These are phyloP conservation scores for Fusarium pseudonygamai DNA, from an alignment of 2,329 filamentous ascomycete genomes.

Conservation along the genomic window DNA sequence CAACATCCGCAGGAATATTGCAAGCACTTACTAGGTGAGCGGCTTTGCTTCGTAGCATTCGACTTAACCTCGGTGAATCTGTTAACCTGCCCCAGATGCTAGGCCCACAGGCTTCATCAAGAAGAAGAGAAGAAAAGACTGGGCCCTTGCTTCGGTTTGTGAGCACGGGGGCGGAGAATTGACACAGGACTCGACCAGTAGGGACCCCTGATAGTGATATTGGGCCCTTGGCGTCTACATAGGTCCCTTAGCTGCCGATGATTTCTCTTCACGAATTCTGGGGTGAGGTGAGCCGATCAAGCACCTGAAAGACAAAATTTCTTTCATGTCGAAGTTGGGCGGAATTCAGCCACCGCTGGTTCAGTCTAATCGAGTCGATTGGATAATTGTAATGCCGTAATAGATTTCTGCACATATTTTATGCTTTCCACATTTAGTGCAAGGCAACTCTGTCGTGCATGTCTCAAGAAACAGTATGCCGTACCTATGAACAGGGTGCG, in stretches of 20 bases:
- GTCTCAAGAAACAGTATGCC: neutral
- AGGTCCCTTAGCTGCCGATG: constrained; percentile 22
- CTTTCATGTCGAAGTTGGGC: constrained; percentile 7
- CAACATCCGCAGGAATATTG: neutral
- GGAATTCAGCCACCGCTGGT: constrained; percentile 13
- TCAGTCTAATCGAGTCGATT: neutral
- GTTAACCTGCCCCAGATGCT: constrained; percentile 17
- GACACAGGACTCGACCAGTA: constrained; percentile 8
- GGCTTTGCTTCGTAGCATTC: neutral
- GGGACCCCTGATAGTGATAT: constrained; percentile 23
- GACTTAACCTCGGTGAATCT: constrained; percentile 42
- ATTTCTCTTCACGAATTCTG: constrained; percentile 27
- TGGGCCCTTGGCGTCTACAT: constrained; percentile 18
- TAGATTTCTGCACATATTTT: neutral
- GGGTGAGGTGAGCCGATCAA: constrained; percentile 35
- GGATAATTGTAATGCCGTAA: neutral
- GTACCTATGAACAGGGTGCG: neutral
- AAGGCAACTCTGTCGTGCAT: constrained; percentile 37
- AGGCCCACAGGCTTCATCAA: neutral
- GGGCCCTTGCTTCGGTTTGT: constrained; percentile 14
- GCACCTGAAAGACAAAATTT: constrained; percentile 11
- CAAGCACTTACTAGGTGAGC: neutral
- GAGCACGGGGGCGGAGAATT: constrained; percentile 26
- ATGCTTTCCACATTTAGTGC: neutral
- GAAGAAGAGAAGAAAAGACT: constrained; percentile 27